Base-by-base conservation (phyloP, 352 stramenopile species). In the Lagenidium sp. region DNA sequence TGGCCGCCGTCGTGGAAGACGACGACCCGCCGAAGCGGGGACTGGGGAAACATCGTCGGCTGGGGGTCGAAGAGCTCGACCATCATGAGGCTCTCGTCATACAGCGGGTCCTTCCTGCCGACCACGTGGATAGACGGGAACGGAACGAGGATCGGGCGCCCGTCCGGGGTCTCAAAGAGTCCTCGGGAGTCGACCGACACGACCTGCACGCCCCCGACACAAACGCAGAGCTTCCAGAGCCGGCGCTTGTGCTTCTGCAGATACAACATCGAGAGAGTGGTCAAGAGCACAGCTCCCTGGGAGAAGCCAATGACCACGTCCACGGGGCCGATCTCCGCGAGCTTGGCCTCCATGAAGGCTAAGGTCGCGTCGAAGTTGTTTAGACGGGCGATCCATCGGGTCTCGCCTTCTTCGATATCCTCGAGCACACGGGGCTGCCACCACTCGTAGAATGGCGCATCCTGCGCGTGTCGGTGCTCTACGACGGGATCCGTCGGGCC, bases 231-330 rank as follows among this genome's bases (percentile, higher is more conserved):
- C 15, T 67, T 59, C 68, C 68, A 81, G 50, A 50, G 53, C 11
- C 30, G 44, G 36, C 46, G 21, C n/a, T 50, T 55, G 37, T 58
- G 46, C 29, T 64, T 60, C 41, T 65, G 57, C 22, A 72, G 47
- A 37, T 82, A 82, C 32, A 49, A 62, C 66, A 84, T 84, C 28
- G 71, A 66, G 13, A 89, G 36, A 8, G 73, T 52, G 24, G 71
- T 85, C 6, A 85, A 43, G 53, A 86, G 69, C 19, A 77, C 65
- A 2, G 71, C 66, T 29, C 82, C 82, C 41, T 94, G 82, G 3
- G 74, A 90, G 37, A 94, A 94, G 12, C 76, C 77, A 6, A 89
- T 32, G 15, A 82, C 70, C 40, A 87, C 53, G 41, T 94, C 81
- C 26, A 86, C 83, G 6, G 81, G 73, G 11, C 78, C 81, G 15